Base-by-base conservation (phyloP, 768 basidiomycete genomes). In the Aureoboletus auriporus region DNA sequence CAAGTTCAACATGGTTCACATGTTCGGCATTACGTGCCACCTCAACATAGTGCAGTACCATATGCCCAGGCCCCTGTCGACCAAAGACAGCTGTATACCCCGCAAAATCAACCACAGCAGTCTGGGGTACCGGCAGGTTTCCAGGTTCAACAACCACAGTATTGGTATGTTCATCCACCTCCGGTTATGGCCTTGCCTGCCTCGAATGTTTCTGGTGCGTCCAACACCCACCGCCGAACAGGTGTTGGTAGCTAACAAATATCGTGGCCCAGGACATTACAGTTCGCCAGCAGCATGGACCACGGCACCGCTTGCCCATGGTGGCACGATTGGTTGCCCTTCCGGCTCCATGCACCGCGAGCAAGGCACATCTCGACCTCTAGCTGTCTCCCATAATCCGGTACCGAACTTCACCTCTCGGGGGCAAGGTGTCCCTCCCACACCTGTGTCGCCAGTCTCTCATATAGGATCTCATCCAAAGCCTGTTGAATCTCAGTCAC, bases 101-200 rank as follows among this genome's bases (percentile, higher is more conserved):
- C 46, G 30, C 59, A 47, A 42, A 51, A 46, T 41, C n/a, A 41
- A 38, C 50, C 53, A 1, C 39, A 31, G 8, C 59, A 48, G 31
- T 20, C 46, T 20, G 17, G 30, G 33, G 14, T 20, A 33, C 37
- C 53, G 33, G 23, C 53, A 20, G 17, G 39, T 20, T 47, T 38
- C 39, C 58, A 51, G 12, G 28, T 20, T 38, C 57, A 45, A 39
- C 62, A 51, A 11, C 28, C 39, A 9, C 55, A 42, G 33, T n/a
- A 46, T 33, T 47, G 55, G 62, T 44, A 14, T 46, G 23, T 17
- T 33, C 37, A 56, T 48, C 9, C 49, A 28, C 50, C 13, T 30
- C 62, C 46, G 34, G 34, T 30, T 8, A 7, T 26, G 26, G 8
- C 26, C 6, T 17, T 28, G 5, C 36, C 51, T 11, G 30, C 28